Conservation (phyloP, 1,284 basidiomycete genomes). For the Ganoderma resinaceum region DNA sequence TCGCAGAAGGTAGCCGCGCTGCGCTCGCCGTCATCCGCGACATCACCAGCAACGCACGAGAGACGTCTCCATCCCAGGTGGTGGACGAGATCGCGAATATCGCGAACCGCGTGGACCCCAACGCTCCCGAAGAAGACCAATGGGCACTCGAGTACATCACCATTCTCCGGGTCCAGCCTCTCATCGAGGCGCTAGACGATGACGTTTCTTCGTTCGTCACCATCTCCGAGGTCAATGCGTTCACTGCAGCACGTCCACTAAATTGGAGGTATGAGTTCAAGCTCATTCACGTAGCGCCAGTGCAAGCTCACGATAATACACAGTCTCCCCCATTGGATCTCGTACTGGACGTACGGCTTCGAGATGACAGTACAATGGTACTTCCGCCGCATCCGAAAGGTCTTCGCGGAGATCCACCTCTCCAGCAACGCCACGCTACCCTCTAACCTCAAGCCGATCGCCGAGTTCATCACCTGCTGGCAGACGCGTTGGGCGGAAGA, state of each 20-base stretch:
- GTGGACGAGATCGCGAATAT: slow-evolving; percentile 14
- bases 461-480: slow-evolving; percentile 5
- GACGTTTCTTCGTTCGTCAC: slow-evolving; percentile 43
- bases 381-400: slow-evolving; percentile 23
- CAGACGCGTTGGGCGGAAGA: slow-evolving; percentile 4
- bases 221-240: slow-evolving; percentile 40
- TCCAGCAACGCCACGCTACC: not conserved
- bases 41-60: not conserved
- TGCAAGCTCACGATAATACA: not conserved
- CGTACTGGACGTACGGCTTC: slow-evolving; percentile 31
- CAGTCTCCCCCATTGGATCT: slow-evolving; percentile 31
- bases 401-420: slow-evolving; percentile 7
- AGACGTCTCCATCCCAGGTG: slow-evolving; percentile 9
- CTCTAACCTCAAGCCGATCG: slow-evolving; percentile 7
- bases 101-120: not conserved
- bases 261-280: slow-evolving; percentile 41
- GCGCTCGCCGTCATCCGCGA: not conserved
- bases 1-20: slow-evolving; percentile 25
- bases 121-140: slow-evolving; percentile 13
- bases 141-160: slow-evolving; percentile 37
- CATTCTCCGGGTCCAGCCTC: slow-evolving; percentile 27
- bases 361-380: slow-evolving; percentile 26
- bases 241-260: slow-evolving; percentile 35
- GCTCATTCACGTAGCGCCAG: slow-evolving; percentile 1
- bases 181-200: slow-evolving; percentile 42